Evolutionary conservation across 2,329 filamentous ascomycete species (phyloP).

Genomic region (Phaeosphaeria sp.): DNA sequence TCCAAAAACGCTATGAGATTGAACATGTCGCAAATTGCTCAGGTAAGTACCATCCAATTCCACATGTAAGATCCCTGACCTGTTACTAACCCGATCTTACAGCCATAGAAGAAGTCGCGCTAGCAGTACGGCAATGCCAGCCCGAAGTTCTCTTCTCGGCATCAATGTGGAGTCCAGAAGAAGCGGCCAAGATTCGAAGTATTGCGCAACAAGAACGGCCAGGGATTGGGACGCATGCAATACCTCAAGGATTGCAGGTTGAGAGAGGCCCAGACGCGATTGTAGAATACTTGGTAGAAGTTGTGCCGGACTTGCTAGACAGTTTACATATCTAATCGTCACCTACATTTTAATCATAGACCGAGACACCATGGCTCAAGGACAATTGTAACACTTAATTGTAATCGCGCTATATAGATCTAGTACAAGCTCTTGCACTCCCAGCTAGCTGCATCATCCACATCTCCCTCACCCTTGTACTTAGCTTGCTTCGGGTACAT

Average conservation of each 20-base stretch:
- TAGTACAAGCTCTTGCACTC: constrained; percentile 31
- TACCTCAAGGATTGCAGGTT: constrained; percentile 62
- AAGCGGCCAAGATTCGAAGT: constrained; percentile 54
- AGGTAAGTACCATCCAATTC: constrained; percentile 52
- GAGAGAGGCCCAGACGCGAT: constrained; percentile 62
- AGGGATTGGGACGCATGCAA: constrained; percentile 59
- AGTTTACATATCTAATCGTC: constrained; percentile 1
- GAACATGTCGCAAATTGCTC: constrained; percentile 67
- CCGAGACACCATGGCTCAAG: no score
- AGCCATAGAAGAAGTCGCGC: constrained; percentile 62
- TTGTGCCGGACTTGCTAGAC: constrained; percentile 46
- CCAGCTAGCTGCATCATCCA: constrained; percentile 33
- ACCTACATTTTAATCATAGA: neutral
- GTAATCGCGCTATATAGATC: neutral
- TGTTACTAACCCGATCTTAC: constrained; percentile 23
- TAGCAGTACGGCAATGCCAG: constrained; percentile 59
- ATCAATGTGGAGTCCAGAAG: constrained; percentile 63
- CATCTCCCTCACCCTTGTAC: constrained; percentile 38
- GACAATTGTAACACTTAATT: no score
- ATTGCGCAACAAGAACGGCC: constrained; percentile 56
- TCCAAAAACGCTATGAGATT: constrained; percentile 70
- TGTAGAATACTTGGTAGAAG: constrained; percentile 59
- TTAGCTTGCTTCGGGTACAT: constrained; percentile 42
- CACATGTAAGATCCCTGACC: neutral
- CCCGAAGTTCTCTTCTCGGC: constrained; percentile 68